Conservation (phyloP, 75 land plant genomes). For the Pinus tabuliformis region DNA sequence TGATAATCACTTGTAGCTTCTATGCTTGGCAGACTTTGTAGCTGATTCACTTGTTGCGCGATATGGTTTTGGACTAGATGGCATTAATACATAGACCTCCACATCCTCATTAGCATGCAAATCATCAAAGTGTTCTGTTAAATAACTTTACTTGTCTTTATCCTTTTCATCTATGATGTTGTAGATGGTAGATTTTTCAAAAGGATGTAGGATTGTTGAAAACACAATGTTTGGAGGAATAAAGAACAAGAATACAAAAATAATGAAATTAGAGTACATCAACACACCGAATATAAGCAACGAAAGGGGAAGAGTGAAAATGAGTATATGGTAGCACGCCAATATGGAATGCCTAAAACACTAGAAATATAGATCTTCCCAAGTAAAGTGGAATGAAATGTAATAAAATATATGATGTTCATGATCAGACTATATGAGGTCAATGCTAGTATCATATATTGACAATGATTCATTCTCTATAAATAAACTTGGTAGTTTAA, state of each 20-base stretch:
- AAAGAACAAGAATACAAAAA: not conserved
- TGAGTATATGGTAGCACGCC: not conserved
- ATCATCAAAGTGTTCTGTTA: not conserved
- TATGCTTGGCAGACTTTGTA: slow-evolving; percentile 22
- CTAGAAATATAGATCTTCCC: not conserved
- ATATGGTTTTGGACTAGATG: slow-evolving; percentile 58
- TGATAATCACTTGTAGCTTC: slow-evolving; percentile 79
- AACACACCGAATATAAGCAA: not conserved
- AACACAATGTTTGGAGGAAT: not conserved
- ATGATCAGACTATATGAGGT: not conserved
- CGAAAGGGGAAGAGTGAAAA: not conserved
- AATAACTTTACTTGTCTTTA: not conserved
- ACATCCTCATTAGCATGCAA: slow-evolving; percentile 74
- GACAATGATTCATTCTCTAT: not conserved
- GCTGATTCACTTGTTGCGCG: slow-evolving; percentile 41
- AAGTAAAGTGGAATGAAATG: not conserved
- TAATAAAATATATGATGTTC: not conserved
- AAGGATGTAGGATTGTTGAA: not conserved
- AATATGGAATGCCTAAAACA: not conserved
- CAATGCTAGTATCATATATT: not conserved
- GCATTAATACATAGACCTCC: slow-evolving; percentile 76
- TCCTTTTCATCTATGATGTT: not conserved
- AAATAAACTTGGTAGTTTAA: too few relatives aligned
- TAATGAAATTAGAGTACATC: not conserved
- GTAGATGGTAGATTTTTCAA: not conserved